Evolutionary conservation across 305 asterid genomes (phyloP), one percentile per base, ranked within the genome.

Genomic region (Rubia tinctorum): DNA sequence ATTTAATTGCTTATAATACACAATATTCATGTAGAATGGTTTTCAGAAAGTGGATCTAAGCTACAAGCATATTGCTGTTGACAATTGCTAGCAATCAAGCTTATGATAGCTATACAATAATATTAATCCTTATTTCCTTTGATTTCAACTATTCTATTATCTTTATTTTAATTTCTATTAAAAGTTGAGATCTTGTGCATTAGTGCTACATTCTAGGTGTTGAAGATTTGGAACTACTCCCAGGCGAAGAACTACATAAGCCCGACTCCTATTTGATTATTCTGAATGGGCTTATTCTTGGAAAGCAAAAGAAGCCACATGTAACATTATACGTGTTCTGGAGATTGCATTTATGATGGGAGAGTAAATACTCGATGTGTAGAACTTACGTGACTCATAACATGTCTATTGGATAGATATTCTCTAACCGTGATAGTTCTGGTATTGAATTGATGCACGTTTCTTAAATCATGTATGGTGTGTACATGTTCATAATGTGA

Each of bases 201-300:
- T 82, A 94, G 99, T 92, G 97, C 90, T 88, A 89, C 80, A 14
- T 79, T 71, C 78, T 90, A 81, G 99, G 99, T 45, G 97, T 95
- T 71, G 90, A 89, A 84, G 88, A 88, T 82, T 80, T 95, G 86
- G 97, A 92, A 77, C 76, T 76, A 63, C 91, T 90, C 56, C 92
- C 99, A 13, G 97, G 84, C 14, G 99, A 95, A 86, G 98, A 92
- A 71, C 96, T 95, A 83, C 99, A 92, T 86, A 83, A 77, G 89
- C 96, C 95, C 73, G 80, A 84, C 79, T 88, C 97, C 65, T 89
- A 83, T 85, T 82, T 95, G 78, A 77, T 95, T 77, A 87, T 90
- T 44, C 83, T 90, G 75, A 95, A 95, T 76, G 99, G 99, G 66
- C 96, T 87, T 73, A 95, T 95, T 88, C 91, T 95, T 79, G 99